These are phyloP conservation scores for Beauveria sp. DNA, from an alignment of 2,329 filamentous ascomycete genomes.

Conservation along the genomic window DNA sequence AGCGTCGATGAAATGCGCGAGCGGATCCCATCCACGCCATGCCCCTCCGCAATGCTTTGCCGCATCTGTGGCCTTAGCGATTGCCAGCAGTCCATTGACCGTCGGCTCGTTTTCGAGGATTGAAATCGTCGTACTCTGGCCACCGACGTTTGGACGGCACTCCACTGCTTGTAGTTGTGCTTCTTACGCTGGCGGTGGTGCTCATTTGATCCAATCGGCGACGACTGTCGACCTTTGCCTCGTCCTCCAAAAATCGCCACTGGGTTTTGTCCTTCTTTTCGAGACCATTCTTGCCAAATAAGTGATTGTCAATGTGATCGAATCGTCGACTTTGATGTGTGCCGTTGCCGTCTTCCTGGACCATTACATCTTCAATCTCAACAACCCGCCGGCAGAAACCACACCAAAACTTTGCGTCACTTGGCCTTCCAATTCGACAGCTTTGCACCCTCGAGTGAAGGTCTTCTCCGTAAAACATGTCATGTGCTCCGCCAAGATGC, in stretches of 20 bases:
- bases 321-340: conserved; percentile 47
- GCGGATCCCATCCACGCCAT: too few species aligned
- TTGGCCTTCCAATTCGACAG: conserved; percentile 57
- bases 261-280: conserved; percentile 40
- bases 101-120: conserved; percentile 5
- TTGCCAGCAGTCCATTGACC: neutral
- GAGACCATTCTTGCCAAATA: conserved; percentile 42
- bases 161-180: neutral
- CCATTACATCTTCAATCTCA: conserved; percentile 26
- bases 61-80: neutral
- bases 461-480: conserved; percentile 20
- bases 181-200: neutral
- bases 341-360: conserved; percentile 6
- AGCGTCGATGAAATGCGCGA: neutral
- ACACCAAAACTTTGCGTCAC: conserved; percentile 71
- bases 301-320: conserved; percentile 71
- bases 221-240: neutral
- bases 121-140: neutral
- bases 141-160: neutral
- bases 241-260: conserved; percentile 41
- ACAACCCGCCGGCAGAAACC: conserved; percentile 65
- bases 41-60: neutral
- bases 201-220: neutral
- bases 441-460: conserved; percentile 39
- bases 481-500: conserved; percentile 52